A percentile compares a stretch with the other conserved stretches of the same genome.
Conservation (phyloP, 306 rosid species). For the Prunus mongolica region DNA sequence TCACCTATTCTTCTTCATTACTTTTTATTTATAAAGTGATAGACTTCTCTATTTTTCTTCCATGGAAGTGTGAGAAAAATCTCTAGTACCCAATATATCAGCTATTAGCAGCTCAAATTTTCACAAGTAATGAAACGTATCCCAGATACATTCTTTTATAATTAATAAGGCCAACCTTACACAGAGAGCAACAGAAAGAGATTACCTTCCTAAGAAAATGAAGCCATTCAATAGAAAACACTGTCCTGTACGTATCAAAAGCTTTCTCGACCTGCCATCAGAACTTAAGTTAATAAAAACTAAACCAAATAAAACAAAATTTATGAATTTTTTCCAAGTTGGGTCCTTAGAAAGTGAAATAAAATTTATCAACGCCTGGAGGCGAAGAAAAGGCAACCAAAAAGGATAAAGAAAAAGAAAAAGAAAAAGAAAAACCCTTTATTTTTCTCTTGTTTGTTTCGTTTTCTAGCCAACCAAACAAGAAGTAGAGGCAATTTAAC, state of each 20-base stretch:
- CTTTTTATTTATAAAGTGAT: no score
- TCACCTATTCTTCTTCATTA: no score
- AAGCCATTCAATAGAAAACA: slow-evolving; percentile 89
- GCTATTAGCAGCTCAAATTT: no score
- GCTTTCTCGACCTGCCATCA: slow-evolving; percentile 50
- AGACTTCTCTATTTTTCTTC: no score
- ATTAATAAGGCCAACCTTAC: not conserved
- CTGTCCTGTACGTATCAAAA: slow-evolving; percentile 74
- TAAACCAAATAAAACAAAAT: not conserved
- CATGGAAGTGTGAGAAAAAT: no score
- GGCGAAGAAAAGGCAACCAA: no score
- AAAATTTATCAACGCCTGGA: no score
- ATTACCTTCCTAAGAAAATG: slow-evolving; percentile 87
- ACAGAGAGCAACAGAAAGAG: not conserved
- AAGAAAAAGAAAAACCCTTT: not conserved
- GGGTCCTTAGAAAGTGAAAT: no score
- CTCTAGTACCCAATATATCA: no score
- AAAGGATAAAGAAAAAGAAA: not conserved
- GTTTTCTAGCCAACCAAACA: slow-evolving; percentile 20
- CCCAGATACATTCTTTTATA: not conserved
- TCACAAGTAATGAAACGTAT: no score
- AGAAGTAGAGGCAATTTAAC: not conserved
- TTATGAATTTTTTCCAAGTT: not conserved
- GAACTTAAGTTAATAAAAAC: not conserved
- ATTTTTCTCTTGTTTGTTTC: not conserved